These are phyloP conservation scores for Aegilops bicornis DNA, from an alignment of 176 grass and related monocot species.

Conservation along the genomic window DNA sequence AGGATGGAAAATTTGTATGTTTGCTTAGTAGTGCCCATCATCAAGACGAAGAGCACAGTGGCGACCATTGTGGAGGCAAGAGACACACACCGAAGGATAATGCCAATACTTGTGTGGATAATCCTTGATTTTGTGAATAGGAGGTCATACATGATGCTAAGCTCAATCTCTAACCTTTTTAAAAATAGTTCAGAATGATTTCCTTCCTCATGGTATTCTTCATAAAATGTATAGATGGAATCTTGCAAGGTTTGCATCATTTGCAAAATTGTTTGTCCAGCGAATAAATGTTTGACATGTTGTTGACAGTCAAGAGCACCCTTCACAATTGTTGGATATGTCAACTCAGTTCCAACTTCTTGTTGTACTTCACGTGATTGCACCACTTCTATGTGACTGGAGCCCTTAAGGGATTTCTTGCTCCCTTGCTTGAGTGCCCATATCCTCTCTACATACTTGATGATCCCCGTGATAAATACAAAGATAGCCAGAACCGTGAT, in stretches of 20 bases:
- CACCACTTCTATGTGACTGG: not conserved
- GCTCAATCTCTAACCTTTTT: not conserved
- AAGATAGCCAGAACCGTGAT: not conserved
- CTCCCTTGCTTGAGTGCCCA: not conserved
- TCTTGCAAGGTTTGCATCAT: not conserved
- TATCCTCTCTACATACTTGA: not conserved
- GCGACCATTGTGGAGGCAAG: not conserved
- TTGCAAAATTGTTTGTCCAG: not conserved
- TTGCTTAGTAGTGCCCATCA: not conserved
- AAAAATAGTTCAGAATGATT: not conserved
- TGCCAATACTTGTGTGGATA: not conserved
- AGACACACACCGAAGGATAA: not conserved
- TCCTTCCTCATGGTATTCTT: not conserved
- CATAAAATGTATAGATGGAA: too few species aligned
- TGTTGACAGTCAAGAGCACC: not conserved
- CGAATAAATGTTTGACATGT: not conserved
- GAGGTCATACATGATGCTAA: not conserved
- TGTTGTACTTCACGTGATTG: not conserved
- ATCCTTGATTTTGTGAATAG: not conserved
- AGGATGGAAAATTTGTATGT: not conserved
- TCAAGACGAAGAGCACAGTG: not conserved
- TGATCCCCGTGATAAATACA: not conserved
- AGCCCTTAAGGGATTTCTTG: not conserved
- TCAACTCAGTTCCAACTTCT: not conserved
- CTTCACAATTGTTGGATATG: not conserved